phyloP scores from a whole-genome alignment of 768 basidiomycete species.

The Candolleomyces efflorescens region DNA sequence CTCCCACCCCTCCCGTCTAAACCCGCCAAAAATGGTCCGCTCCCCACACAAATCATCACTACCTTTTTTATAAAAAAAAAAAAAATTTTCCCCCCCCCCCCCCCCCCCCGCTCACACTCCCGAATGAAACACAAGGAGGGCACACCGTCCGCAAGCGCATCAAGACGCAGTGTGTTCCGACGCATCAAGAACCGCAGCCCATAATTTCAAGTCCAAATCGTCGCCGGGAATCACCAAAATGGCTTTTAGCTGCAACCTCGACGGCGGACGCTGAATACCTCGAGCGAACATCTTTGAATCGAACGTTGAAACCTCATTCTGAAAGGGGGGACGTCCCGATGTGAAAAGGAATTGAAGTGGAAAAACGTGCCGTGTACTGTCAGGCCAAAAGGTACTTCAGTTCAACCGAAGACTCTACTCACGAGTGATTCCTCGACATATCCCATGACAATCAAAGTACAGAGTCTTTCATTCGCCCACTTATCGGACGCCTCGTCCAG shows the following conservation, averaged over 20 bases:
- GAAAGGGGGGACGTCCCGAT: constrained; percentile 1
- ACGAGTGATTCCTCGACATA: constrained; percentile 50
- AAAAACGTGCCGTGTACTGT: constrained; percentile 9
- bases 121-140: background rate
- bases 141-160: background rate
- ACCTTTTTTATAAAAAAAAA: no score
- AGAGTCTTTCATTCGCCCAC: constrained; percentile 54
- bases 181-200: constrained; percentile 30
- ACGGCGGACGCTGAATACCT: constrained; percentile 33
- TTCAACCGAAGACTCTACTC: constrained; percentile 15
- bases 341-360: background rate
- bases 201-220: constrained; percentile 45
- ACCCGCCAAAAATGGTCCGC: no score
- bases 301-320: constrained; percentile 31
- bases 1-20: no score
- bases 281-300: constrained; percentile 41
- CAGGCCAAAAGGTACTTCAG: background rate
- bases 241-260: constrained; percentile 48
- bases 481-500: constrained; percentile 31
- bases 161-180: constrained; percentile 4
- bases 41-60: no score
- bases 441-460: constrained; percentile 52
- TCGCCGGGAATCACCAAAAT: constrained; percentile 42
- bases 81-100: background rate
- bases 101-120: background rate